Conservation (phyloP, 257 asterid genomes). For the Marsdenia floribunda region DNA sequence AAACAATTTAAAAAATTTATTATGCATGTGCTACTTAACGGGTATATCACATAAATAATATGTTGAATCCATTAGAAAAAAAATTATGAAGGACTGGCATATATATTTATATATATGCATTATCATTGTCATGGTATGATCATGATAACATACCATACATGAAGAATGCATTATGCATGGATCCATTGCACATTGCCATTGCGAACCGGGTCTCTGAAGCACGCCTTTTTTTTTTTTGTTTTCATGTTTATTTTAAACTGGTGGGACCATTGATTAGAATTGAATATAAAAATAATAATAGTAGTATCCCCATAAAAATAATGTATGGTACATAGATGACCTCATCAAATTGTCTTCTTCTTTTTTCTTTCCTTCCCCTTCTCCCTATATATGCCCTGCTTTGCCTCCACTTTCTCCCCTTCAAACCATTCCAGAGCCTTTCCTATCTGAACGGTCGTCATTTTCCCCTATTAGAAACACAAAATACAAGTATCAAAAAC, state of each 20-base stretch:
- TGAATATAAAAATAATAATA: too few species aligned
- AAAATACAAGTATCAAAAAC: neutral
- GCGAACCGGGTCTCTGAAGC: neutral
- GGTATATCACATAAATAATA: too few species aligned
- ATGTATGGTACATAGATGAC: slow-evolving; percentile 6
- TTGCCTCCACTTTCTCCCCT: slow-evolving; percentile 47
- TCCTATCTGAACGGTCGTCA: neutral
- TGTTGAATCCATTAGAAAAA: too few species aligned
- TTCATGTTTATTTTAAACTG: neutral
- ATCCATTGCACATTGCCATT: neutral
- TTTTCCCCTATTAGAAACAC: neutral
- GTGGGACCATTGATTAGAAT: neutral
- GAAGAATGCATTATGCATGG: neutral
- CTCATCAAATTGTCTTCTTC: slow-evolving; percentile 1
- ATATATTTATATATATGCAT: too few species aligned
- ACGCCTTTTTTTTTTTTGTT: too few species aligned
- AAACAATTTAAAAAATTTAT: too few species aligned
- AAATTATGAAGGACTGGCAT: too few species aligned
- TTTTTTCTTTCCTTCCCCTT: neutral
- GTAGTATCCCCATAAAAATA: neutral
- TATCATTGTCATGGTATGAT: neutral
- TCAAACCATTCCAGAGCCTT: neutral
- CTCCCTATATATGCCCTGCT: slow-evolving; percentile 39
- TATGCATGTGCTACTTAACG: too few species aligned
- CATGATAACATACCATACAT: slow-evolving; percentile 2